Conservation (phyloP, 768 basidiomycete genomes). For the Leccinum aurantiacum region DNA sequence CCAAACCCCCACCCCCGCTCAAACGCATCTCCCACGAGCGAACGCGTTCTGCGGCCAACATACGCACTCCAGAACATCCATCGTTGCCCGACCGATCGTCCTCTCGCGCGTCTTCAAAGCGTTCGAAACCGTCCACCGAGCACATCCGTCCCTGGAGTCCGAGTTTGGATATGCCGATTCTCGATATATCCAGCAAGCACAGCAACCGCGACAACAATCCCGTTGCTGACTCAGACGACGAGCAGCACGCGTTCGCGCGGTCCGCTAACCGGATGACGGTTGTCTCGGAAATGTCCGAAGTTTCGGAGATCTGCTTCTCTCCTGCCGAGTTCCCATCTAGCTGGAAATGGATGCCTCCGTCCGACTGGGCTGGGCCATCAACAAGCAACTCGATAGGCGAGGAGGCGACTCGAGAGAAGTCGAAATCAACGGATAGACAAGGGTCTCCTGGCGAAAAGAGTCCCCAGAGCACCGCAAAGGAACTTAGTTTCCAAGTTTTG, state of each 20-base stretch:
- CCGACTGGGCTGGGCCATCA: constrained; percentile 25
- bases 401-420: background rate
- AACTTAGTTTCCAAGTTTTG: background rate
- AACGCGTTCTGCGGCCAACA: constrained; percentile 1
- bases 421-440: background rate
- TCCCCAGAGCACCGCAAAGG: background rate
- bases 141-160: background rate
- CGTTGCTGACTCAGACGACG: background rate
- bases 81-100: background rate
- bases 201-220: background rate
- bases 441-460: constrained; percentile 2
- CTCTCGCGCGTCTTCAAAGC: background rate
- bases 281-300: background rate
- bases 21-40: constrained; percentile 13
- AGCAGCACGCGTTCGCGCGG: background rate
- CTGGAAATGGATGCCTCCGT: constrained; percentile 26
- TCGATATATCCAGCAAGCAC: background rate
- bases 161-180: background rate
- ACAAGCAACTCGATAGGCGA: background rate
- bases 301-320: background rate
- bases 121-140: background rate
- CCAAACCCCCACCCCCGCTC: constrained; percentile 20
- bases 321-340: background rate
- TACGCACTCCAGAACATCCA: background rate
- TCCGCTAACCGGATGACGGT: background rate